Conservation (phyloP, 768 basidiomycete species). For the Termitomyces titanicus region DNA sequence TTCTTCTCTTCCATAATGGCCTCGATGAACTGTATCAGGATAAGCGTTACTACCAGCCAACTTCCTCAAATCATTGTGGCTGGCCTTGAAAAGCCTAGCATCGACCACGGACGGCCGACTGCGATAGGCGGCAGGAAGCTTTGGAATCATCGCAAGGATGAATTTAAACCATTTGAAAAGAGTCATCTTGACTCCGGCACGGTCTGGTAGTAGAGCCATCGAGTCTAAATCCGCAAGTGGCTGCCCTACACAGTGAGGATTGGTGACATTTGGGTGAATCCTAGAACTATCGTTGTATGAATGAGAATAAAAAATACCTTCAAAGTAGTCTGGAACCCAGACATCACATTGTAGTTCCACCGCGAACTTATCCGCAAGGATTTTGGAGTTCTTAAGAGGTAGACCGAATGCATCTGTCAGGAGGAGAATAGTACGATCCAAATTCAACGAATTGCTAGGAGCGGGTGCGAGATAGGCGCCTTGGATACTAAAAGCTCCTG, state of each 20-base stretch:
- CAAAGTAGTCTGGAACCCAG: slow-evolving; percentile 62
- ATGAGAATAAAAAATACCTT: slow-evolving; percentile 29
- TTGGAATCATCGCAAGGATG: slow-evolving; percentile 21
- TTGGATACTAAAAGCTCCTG: slow-evolving; percentile 33
- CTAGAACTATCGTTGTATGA: not conserved
- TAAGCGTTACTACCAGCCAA: not conserved
- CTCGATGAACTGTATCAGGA: slow-evolving; percentile 27
- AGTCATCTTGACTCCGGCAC: slow-evolving; percentile 29
- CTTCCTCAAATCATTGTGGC: not conserved
- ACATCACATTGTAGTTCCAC: slow-evolving; percentile 52
- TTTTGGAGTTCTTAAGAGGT: slow-evolving; percentile 47
- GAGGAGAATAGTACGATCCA: slow-evolving; percentile 40
- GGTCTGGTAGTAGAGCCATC: slow-evolving; percentile 24
- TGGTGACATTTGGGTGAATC: not conserved
- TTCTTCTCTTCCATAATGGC: slow-evolving; percentile 31
- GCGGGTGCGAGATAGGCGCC: slow-evolving; percentile 42
- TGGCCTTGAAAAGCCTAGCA: slow-evolving; percentile 19
- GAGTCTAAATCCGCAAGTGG: slow-evolving; percentile 25
- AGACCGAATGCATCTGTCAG: slow-evolving; percentile 60
- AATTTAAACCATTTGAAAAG: slow-evolving; percentile 28
- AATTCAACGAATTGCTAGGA: slow-evolving; percentile 16
- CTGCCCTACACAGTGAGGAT: slow-evolving; percentile 18
- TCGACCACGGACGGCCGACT: slow-evolving; percentile 31
- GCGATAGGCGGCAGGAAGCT: slow-evolving; percentile 26
- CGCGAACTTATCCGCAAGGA: slow-evolving; percentile 54